Conservation (phyloP, 345 rosid species). For the Linum tenue region DNA sequence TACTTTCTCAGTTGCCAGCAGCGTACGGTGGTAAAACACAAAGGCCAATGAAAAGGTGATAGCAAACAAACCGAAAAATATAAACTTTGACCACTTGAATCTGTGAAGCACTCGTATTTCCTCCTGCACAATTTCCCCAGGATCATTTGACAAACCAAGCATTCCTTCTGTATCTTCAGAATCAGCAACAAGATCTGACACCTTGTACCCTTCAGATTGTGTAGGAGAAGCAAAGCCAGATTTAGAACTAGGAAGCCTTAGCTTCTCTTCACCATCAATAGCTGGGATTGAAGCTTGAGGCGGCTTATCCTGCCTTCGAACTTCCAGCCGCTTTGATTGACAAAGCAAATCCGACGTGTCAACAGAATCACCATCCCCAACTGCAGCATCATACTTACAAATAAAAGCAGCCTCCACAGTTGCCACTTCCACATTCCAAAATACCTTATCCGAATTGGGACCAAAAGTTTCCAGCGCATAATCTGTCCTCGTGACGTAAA, state of each 20-base stretch:
- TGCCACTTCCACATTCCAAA: conserved; percentile 63
- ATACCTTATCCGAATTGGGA: conserved; percentile 40
- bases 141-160: conserved; percentile 25
- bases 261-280: conserved; percentile 19
- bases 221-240: conserved; percentile 10
- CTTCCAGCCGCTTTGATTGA: conserved; percentile 48
- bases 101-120: conserved; percentile 13
- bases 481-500: conserved; percentile 73
- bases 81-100: conserved; percentile 18
- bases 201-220: conserved; percentile 12
- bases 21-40: conserved; percentile 11
- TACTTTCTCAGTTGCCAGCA: conserved; percentile 19
- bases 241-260: conserved; percentile 22
- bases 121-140: conserved; percentile 21
- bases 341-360: conserved; percentile 45
- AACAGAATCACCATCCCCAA: conserved; percentile 27
- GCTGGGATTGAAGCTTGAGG: conserved; percentile 22
- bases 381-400: conserved; percentile 40
- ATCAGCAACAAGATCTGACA: conserved; percentile 9
- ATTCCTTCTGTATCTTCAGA: conserved; percentile 12
- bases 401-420: conserved; percentile 59
- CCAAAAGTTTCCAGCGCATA: conserved; percentile 52
- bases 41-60: conserved; percentile 22
- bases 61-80: conserved; percentile 21
- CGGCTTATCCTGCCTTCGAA: conserved; percentile 33